phyloP scores from a whole-genome alignment of 2,329 filamentous ascomycete species.

The Diplodia seriata region DNA sequence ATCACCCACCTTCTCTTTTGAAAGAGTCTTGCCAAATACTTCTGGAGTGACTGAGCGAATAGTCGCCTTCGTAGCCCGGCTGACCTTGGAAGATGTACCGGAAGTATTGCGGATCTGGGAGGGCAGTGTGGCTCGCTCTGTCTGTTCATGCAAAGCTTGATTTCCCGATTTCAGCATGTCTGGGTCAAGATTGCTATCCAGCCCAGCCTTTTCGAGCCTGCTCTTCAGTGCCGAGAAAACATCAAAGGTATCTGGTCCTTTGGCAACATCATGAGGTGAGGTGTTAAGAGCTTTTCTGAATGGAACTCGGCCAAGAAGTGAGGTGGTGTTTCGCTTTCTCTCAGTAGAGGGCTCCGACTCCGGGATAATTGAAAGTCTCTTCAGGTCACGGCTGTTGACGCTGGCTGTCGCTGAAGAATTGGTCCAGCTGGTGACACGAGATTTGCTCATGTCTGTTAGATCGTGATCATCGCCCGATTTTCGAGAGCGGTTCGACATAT shows the following conservation, averaged over 20 bases:
- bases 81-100: constrained; percentile 34
- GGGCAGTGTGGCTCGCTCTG: constrained; percentile 23
- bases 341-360: constrained; percentile 49
- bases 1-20: neutral
- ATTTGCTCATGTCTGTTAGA: constrained; percentile 59
- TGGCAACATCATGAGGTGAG: constrained; percentile 37
- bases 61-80: constrained; percentile 43
- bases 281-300: constrained; percentile 18
- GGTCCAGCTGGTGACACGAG: constrained; percentile 76
- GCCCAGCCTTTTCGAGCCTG: constrained; percentile 52
- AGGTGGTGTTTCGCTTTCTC: constrained; percentile 39
- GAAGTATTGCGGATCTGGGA: constrained; percentile 32
- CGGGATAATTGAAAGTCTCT: constrained; percentile 70
- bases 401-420: constrained; percentile 67
- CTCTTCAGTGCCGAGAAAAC: constrained; percentile 71
- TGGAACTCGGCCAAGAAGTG: constrained; percentile 41
- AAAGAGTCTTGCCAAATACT: constrained; percentile 4
- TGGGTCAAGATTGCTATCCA: constrained; percentile 25
- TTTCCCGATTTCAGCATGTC: neutral
- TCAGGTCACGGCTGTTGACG: constrained; percentile 58
- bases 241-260: constrained; percentile 20
- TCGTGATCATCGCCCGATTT: constrained; percentile 32
- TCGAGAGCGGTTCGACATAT: constrained; percentile 6
- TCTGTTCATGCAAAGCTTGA: constrained; percentile 7
- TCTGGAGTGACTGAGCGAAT: constrained; percentile 48